These are phyloP conservation scores for Neurospora sp. DNA, from an alignment of 495 filamentous ascomycete genomes.

Conservation along the genomic window DNA sequence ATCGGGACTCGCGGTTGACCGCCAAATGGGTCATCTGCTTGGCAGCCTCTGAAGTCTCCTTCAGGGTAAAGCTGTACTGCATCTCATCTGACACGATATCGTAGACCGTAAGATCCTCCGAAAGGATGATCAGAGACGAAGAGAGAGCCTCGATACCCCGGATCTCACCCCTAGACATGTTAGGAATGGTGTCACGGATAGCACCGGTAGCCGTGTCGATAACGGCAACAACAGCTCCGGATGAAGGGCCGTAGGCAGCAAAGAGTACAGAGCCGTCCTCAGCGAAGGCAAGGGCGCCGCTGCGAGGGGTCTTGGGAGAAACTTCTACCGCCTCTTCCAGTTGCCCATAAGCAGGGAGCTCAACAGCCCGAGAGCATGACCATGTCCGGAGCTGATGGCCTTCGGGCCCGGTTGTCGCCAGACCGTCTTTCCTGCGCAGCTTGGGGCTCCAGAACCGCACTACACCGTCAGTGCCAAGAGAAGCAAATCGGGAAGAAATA, in stretches of 20 bases:
- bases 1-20: conserved; percentile 42
- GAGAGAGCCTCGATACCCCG: conserved; percentile 48
- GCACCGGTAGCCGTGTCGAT: conserved; percentile 49
- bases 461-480: conserved; percentile 67
- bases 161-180: conserved; percentile 44
- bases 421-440: conserved; percentile 50
- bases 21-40: conserved; percentile 50
- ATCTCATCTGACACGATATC: conserved; percentile 53
- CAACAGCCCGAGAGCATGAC: conserved; percentile 54
- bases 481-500: conserved; percentile 58
- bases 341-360: conserved; percentile 37
- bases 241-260: conserved; percentile 33
- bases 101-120: conserved; percentile 53
- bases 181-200: conserved; percentile 42
- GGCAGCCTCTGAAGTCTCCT: conserved; percentile 19
- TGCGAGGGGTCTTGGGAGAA: conserved; percentile 11
- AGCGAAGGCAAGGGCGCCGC: conserved; percentile 59
- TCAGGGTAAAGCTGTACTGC: conserved; percentile 37
- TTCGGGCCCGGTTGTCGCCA: conserved; percentile 43
- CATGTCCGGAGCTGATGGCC: conserved; percentile 54
- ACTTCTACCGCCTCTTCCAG: conserved; percentile 20
- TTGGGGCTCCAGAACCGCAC: conserved; percentile 72
- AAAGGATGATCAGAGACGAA: conserved; percentile 51
- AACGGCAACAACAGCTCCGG: conserved; percentile 41
- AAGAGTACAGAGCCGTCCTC: conserved; percentile 82